Evolutionary conservation across 1,284 basidiomycete species (phyloP).

Genomic region (Vanrija sp.): DNA sequence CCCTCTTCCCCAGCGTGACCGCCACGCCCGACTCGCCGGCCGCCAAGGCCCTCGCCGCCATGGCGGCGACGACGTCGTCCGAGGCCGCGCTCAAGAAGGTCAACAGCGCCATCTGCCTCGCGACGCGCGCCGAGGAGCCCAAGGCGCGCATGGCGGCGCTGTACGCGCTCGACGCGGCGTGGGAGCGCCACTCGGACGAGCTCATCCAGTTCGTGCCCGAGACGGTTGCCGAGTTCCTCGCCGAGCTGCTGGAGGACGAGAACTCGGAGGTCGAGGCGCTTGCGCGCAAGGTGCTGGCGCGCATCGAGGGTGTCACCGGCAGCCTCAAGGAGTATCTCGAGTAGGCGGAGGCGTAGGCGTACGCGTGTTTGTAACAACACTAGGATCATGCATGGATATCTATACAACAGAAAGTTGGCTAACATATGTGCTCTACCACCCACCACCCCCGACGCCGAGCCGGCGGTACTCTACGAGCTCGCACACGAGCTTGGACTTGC

Average conservation of each 20-base stretch:
- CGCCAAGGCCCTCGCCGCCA: constrained; percentile 55
- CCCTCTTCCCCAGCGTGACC: constrained; percentile 48
- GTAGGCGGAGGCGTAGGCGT: constrained; percentile 13
- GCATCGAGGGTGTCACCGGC: constrained; percentile 51
- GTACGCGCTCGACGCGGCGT: constrained; percentile 64
- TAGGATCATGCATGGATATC: background rate
- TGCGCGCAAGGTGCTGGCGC: constrained; percentile 48
- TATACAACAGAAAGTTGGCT: background rate
- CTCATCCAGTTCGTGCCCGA: constrained; percentile 54
- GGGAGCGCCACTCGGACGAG: constrained; percentile 62
- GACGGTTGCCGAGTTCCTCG: constrained; percentile 53
- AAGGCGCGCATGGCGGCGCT: constrained; percentile 67
- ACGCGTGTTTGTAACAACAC: background rate
- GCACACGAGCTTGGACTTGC: constrained; percentile 20
- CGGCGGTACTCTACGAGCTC: constrained; percentile 45
- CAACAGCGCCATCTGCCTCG: constrained; percentile 80
- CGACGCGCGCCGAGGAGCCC: constrained; percentile 74
- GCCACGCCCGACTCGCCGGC: constrained; percentile 21
- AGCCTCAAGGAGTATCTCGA: constrained; percentile 48
- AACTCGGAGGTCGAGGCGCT: constrained; percentile 48
- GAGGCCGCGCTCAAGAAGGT: constrained; percentile 66
- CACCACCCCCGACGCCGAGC: constrained; percentile 40
- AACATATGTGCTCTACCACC: constrained; percentile 25
- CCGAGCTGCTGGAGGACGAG: constrained; percentile 53
- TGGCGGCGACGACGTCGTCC: constrained; percentile 57